These are phyloP conservation scores for Zalaria sp. DNA, from an alignment of 2,329 filamentous ascomycete genomes.

Conservation along the genomic window DNA sequence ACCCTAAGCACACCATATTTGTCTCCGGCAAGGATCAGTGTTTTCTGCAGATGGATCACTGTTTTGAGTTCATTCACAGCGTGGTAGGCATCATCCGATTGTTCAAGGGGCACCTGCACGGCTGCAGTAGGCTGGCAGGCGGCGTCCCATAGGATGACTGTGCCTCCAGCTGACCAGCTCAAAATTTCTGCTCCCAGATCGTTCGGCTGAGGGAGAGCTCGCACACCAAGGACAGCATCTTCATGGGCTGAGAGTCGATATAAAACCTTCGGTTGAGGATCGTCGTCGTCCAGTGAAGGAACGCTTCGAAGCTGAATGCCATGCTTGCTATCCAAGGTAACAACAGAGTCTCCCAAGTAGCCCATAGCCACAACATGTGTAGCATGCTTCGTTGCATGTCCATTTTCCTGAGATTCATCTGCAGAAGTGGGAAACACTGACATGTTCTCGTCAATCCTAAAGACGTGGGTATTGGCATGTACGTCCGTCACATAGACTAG, in stretches of 20 bases:
- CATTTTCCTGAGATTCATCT: background rate
- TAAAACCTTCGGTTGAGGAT: conserved; percentile 8
- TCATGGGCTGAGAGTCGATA: conserved; percentile 41
- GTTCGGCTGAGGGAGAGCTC: conserved; percentile 47
- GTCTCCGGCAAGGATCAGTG: conserved; percentile 64
- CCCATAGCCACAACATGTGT: conserved; percentile 7
- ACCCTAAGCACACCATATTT: conserved; percentile 68
- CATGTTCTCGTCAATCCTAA: background rate
- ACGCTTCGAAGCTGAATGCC: conserved; percentile 43
- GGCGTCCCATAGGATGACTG: conserved; percentile 68
- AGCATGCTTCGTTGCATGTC: background rate
- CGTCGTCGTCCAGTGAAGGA: conserved; percentile 2
- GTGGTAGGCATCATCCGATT: conserved; percentile 33
- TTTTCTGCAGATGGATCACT: conserved; percentile 44
- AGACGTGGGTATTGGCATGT: background rate
- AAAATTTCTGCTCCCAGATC: conserved; percentile 57
- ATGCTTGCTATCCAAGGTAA: conserved; percentile 56
- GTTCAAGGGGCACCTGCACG: conserved; percentile 56
- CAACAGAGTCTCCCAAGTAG: conserved; percentile 9
- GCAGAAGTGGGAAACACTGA: background rate
- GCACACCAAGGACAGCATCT: conserved; percentile 55
- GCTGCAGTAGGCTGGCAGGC: conserved; percentile 54
- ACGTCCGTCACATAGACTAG: background rate
- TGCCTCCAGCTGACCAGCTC: conserved; percentile 76
- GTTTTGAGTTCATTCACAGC: conserved; percentile 42